Percentiles rank a stretch among this genome's conserved stretches.
Conservation (phyloP, 2,329 filamentous ascomycete genomes). For the Cercospora sesami region DNA sequence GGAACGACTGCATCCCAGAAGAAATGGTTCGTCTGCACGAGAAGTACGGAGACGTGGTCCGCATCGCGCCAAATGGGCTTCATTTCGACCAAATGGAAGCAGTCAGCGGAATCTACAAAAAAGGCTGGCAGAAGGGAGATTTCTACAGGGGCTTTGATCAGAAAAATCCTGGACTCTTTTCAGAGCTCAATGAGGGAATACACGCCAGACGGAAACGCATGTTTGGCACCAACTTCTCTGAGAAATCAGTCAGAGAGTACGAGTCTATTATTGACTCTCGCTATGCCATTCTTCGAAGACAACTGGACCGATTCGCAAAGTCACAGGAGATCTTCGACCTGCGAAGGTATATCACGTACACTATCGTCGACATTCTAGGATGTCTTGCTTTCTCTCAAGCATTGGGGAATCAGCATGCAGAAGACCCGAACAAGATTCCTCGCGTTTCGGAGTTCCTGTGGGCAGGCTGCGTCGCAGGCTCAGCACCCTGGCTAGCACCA, state of each 20-base stretch:
- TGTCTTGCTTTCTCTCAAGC: constrained; percentile 6
- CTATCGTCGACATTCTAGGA: constrained; percentile 12
- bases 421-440: constrained; percentile 9
- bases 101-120: constrained; percentile 8
- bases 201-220: constrained; percentile 4
- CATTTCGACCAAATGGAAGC: background rate
- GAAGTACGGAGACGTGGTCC: constrained; percentile 21
- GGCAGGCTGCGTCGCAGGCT: background rate
- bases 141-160: constrained; percentile 8
- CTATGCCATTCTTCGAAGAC: background rate
- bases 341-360: constrained; percentile 3
- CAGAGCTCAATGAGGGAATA: background rate
- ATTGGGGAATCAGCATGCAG: constrained; percentile 8
- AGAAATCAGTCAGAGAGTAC: background rate
- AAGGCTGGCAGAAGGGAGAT: constrained; percentile 5
- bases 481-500: background rate
- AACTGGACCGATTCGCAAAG: background rate
- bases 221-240: constrained; percentile 2
- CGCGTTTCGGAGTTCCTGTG: constrained; percentile 4
- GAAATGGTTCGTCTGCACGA: constrained; percentile 7
- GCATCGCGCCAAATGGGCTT: constrained; percentile 18
- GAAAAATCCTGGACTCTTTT: background rate
- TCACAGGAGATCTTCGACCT: constrained; percentile 7
- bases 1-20: background rate
- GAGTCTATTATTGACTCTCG: constrained; percentile 12